A percentile compares a stretch with the other conserved stretches of the same genome.
Conservation (phyloP, 306 rosid species). For the Lathyrus sativus region DNA sequence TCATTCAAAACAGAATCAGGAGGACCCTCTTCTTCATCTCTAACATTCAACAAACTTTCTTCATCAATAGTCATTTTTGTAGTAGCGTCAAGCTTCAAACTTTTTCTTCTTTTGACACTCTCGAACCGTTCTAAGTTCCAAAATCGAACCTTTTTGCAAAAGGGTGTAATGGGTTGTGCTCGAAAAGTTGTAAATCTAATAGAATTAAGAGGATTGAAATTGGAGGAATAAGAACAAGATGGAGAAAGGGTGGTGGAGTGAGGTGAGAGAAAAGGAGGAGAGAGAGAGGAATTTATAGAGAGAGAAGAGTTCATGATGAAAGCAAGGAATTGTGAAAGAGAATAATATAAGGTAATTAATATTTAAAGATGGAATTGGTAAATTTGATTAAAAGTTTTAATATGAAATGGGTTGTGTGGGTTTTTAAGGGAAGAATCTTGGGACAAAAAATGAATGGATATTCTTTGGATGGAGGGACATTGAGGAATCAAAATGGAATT, state of each 20-base stretch:
- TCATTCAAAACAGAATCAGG: constrained; percentile 71
- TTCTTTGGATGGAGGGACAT: constrained; percentile 7
- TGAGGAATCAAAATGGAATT: constrained; percentile 8
- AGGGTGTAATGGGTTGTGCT: constrained; percentile 49
- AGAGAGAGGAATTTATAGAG: constrained; percentile 71
- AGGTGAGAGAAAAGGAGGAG: constrained; percentile 52
- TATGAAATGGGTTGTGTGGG: neutral
- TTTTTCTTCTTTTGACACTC: constrained; percentile 33
- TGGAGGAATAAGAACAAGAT: constrained; percentile 15
- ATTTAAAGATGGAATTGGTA: neutral
- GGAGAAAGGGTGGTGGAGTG: constrained; percentile 20
- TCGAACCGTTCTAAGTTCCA: constrained; percentile 30
- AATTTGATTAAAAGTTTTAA: neutral
- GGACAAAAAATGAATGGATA: neutral
- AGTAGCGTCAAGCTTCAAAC: constrained; percentile 47
- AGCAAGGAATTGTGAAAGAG: constrained; percentile 10
- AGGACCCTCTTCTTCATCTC: constrained; percentile 64
- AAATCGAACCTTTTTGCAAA: constrained; percentile 36
- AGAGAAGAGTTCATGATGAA: constrained; percentile 60
- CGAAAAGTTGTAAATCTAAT: constrained; percentile 36
- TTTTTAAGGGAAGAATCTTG: neutral
- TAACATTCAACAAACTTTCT: constrained; percentile 38
- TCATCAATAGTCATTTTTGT: constrained; percentile 70
- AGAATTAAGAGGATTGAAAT: constrained; percentile 21
- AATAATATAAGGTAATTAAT: neutral